Evolutionary conservation across 1,284 basidiomycete genomes (phyloP), one percentile per base, ranked within the genome.

Genomic region (Rhodotorula sp.): DNA sequence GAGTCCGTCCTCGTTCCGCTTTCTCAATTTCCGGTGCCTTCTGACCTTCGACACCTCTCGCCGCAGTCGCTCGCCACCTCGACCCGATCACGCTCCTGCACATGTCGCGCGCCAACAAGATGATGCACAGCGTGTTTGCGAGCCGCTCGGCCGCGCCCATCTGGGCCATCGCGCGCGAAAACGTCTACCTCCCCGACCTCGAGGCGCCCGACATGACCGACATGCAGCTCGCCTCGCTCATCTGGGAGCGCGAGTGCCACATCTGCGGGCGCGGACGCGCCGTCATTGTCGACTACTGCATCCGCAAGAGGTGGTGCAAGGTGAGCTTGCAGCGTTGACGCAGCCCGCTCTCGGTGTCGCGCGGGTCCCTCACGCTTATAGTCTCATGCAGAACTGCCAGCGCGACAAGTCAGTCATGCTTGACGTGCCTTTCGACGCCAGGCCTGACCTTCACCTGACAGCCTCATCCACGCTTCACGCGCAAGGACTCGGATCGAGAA

Each of bases 61-160:
- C 19, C n/a, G 27, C 34, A 67, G 65, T 68, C 56, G 49, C 67
- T 25, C 61, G 58, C 44, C 14, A 64, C 50, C 56, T 68, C 46
- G 67, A 68, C 45, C 67, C 67, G 3, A 25, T n/a, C 27, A 54
- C 67, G 19, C 61, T 68, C 19, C 61, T 68, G 13, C 10, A 59
- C 49, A 52, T 68, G 55, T 52, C 44, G 4, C 53, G 67, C 46
- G 61, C 61, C 44, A 64, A 64, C 61, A 68, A 68, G 56, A n/a
- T 25, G 14, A 41, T 68, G 50, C 55, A 34, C 27, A 12, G 13
- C n/a, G 14, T 68, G 12, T 64, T 68, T 50, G 57, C 67, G 21
- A 46, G 34, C 9, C 53, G 52, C 44, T n/a, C 48, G 7, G 34
- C 50, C 5, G 17, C 42, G 27, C 42, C 55, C 13, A 50, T 68